Conservation (phyloP, 495 filamentous ascomycete species). For the Xylaria grammica region DNA sequence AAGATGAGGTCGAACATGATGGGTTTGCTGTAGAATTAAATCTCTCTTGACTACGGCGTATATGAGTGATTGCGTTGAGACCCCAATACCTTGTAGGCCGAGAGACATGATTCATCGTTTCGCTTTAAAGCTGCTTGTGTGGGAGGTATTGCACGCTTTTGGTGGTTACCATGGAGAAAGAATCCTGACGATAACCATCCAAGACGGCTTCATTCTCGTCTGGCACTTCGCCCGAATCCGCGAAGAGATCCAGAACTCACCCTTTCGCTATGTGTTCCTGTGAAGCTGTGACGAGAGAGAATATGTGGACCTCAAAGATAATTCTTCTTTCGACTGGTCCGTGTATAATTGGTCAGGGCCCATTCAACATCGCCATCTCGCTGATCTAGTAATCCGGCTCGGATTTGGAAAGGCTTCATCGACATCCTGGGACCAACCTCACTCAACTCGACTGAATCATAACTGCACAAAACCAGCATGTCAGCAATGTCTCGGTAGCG, state of each 20-base stretch:
- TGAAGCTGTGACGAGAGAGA: background rate
- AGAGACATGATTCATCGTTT: background rate
- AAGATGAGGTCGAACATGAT: background rate
- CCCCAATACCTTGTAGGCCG: background rate
- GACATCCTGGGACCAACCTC: conserved; percentile 97
- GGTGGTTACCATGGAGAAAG: conserved; percentile 18
- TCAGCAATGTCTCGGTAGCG: background rate
- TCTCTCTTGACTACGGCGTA: background rate
- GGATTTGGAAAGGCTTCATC: conserved; percentile 93
- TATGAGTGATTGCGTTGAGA: background rate
- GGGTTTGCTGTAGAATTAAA: background rate
- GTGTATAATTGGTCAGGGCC: conserved; percentile 92
- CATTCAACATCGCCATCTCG: conserved; percentile 97
- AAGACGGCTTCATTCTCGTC: conserved; percentile 26
- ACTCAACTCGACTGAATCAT: conserved; percentile 86
- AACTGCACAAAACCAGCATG: conserved; percentile 34
- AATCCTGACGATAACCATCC: conserved; percentile 6
- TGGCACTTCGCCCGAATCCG: conserved; percentile 27
- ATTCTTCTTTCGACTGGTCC: conserved; percentile 90
- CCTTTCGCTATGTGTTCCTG: conserved; percentile 24
- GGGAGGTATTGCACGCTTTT: conserved; percentile 19
- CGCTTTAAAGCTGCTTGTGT: conserved; percentile 16
- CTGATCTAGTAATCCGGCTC: conserved; percentile 90
- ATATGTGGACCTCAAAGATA: conserved; percentile 66
- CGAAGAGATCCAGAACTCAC: conserved; percentile 21